These are phyloP conservation scores for Beauveria asiatica DNA, from an alignment of 2,329 filamentous ascomycete species.

Conservation along the genomic window DNA sequence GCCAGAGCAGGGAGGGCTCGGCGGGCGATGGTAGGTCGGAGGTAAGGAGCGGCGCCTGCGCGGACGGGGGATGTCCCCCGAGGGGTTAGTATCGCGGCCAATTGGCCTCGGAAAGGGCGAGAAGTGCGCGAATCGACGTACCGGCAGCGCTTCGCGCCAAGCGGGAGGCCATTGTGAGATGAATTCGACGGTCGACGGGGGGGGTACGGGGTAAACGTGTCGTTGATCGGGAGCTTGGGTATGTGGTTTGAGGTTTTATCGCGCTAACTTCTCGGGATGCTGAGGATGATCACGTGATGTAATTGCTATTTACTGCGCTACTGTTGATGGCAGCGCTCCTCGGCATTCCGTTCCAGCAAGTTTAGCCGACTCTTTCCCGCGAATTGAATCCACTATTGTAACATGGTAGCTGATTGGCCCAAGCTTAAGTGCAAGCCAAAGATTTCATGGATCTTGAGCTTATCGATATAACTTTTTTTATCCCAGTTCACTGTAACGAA, in stretches of 20 bases:
- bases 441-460: conserved; percentile 22
- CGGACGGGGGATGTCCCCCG: not conserved
- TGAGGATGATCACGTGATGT: conserved; percentile 10
- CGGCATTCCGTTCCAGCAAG: not conserved
- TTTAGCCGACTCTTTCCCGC: conserved; percentile 13
- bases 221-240: conserved; percentile 36
- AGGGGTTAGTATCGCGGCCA: conserved; percentile 24
- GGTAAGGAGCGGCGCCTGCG: conserved; percentile 73
- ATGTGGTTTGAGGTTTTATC: conserved; percentile 44
- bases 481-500: not conserved
- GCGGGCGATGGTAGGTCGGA: conserved; percentile 72
- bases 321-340: not conserved
- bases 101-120: conserved; percentile 24
- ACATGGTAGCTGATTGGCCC: conserved; percentile 4
- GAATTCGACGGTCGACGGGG: conserved; percentile 48
- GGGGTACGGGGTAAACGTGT: conserved; percentile 33
- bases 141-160: conserved; percentile 91
- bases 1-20: conserved; percentile 67
- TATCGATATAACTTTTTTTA: conserved; percentile 15
- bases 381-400: not conserved
- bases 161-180: conserved; percentile 90
- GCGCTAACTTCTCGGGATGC: conserved; percentile 22
- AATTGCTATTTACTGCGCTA: not conserved
- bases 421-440: conserved; percentile 15
- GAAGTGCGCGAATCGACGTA: conserved; percentile 44